These are phyloP conservation scores for Leccinum subgranulosum DNA, from an alignment of 768 basidiomycete genomes.

Conservation along the genomic window DNA sequence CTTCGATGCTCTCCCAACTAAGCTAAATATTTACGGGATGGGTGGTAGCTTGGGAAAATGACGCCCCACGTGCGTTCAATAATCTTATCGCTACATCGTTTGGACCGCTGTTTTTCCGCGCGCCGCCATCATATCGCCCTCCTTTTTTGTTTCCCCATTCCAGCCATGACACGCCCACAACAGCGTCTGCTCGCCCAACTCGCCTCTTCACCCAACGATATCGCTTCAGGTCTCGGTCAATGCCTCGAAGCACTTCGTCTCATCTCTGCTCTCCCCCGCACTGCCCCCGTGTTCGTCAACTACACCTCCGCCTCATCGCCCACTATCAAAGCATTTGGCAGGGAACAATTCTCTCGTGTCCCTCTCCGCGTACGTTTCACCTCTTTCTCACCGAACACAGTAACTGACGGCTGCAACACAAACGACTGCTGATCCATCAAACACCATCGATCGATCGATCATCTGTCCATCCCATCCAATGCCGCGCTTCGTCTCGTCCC, in stretches of 20 bases:
- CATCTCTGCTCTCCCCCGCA: slow-evolving; percentile 26
- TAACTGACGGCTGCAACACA: not conserved
- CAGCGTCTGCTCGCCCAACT: slow-evolving; percentile 30
- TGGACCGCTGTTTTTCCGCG: not conserved
- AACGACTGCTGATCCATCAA: not conserved
- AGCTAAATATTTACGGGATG: not conserved
- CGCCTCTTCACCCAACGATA: slow-evolving; percentile 31
- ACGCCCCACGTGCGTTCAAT: not conserved
- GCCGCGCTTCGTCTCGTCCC: not conserved
- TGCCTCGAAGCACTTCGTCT: slow-evolving; percentile 34
- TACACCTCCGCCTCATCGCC: slow-evolving; percentile 17
- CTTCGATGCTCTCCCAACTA: not conserved
- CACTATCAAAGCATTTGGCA: slow-evolving; percentile 27
- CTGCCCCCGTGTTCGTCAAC: slow-evolving; percentile 27
- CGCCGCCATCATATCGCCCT: not conserved
- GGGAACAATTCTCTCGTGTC: slow-evolving; percentile 30
- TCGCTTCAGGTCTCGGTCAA: slow-evolving; percentile 31
- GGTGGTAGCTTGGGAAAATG: not conserved
- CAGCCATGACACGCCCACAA: slow-evolving; percentile 24
- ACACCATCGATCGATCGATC: not conserved
- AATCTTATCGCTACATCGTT: not conserved
- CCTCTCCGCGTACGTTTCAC: slow-evolving; percentile 28
- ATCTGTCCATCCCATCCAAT: not conserved
- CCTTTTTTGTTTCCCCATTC: not conserved
- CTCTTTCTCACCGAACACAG: not conserved